Evolutionary conservation across 768 basidiomycete species (phyloP), one percentile per base, ranked within the genome.

Genomic region (Boletus rubropictus): DNA sequence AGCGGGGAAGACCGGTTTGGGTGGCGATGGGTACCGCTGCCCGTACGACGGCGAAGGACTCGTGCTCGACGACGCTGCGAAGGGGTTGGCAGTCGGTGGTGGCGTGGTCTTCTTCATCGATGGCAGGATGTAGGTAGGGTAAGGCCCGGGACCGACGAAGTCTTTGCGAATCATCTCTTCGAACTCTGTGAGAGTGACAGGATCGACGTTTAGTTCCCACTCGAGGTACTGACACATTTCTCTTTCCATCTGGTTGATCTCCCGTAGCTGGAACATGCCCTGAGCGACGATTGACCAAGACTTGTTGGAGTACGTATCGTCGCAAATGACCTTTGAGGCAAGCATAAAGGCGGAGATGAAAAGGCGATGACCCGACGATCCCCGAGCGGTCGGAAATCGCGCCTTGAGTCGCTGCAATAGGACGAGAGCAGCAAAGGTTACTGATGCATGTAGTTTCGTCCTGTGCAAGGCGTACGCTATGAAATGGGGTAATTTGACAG

Each of bases 231-330:
- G 76, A 53, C 84, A 85, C 77, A 87, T 84, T 59, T 87, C 85
- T 2, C 86, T 59, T 61, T 86, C 84, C 83, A 86, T 86, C 70
- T 87, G 84, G 65, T 87, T 87, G 59, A 87, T 81, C 71, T 87
- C 86, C 27, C 79, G 72, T 0, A 87, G 62, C 3, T 73, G 76
- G 58, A 93, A 94, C 80, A 91, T 84, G 24, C 81, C 83, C 65
- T 93, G 89, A 0, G 87, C 90, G 33, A 94, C 91, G 37, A 93
- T 86, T 5, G 81, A 79, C 91, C 91, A 94, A 0, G 86, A 88
- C 62, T 91, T 90, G 77, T 93, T 93, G 14, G 86, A 89, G 64
- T 93, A 94, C 0, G 89, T 93, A 57, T 93, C 90, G 71, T 94
- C 90, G 68, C 90, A 92, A 40, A 91, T 86, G n/a, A 92, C 86